A percentile compares a stretch with the other conserved stretches of the same genome.
Evolutionary conservation across 2,329 filamentous ascomycete species (phyloP).

Genomic region (Alternaria triticimaculans): DNA sequence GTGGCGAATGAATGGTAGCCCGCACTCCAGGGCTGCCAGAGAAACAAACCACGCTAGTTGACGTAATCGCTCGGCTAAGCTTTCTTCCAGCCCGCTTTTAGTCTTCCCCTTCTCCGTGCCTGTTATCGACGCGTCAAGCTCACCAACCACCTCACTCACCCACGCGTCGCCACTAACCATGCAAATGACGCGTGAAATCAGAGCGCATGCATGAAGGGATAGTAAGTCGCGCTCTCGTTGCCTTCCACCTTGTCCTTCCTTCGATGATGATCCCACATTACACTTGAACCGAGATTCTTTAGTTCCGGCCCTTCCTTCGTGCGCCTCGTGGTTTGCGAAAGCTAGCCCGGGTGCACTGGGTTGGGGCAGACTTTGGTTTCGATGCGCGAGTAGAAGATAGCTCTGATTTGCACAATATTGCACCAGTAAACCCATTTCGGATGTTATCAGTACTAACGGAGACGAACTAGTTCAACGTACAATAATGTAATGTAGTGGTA

Average conservation of each 20-base stretch:
- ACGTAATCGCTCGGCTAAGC: constrained; percentile 9
- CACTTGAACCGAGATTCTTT: constrained; percentile 22
- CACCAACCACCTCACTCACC: neutral
- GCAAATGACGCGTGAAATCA: neutral
- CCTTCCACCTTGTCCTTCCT: neutral
- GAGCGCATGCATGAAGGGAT: neutral
- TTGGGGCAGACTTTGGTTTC: constrained; percentile 3
- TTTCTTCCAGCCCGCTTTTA: neutral
- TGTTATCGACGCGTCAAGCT: neutral
- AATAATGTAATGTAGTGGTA: neutral
- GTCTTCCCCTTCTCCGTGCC: neutral
- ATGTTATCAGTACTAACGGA: neutral
- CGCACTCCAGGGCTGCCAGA: neutral
- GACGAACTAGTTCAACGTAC: neutral
- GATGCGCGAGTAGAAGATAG: constrained; percentile 25
- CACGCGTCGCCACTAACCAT: neutral
- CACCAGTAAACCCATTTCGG: neutral
- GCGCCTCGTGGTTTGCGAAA: constrained; percentile 14
- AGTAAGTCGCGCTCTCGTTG: neutral
- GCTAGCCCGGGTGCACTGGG: constrained; percentile 13
- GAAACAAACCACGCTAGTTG: constrained; percentile 2
- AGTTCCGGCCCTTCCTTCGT: neutral
- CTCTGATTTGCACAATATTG: constrained; percentile 10
- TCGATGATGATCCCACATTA: constrained; percentile 19
- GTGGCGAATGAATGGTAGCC: neutral